Evolutionary conservation across 768 basidiomycete genomes (phyloP), one percentile per base, ranked within the genome.

Genomic region (Russula earlei): DNA sequence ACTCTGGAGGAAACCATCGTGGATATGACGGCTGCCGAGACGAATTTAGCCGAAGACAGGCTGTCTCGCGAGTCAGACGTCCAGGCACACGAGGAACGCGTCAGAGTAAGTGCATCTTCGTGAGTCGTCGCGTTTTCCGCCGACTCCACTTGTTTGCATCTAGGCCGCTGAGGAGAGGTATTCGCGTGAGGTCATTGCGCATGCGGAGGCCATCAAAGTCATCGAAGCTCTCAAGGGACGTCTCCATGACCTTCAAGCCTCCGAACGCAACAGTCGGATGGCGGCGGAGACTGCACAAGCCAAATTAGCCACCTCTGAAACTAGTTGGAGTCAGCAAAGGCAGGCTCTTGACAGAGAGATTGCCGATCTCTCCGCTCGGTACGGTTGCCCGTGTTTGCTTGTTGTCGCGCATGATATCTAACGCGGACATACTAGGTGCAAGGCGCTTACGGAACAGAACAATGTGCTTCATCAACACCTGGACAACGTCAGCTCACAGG

Each of bases 141-240:
- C 48, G 17, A 56, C n/a, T 53, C 2, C 66, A 4, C 2, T 50
- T 19, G 6, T 19, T 31, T 19, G 9, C 9, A 59, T 83, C 79
- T 47, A 61, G 59, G 77, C 82, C 61, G 88, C 88, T 5, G 88
- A 93, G 65, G 85, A 87, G 49, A 80, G 84, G 52, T 92, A 92
- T 62, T 78, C 83, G 5, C 77, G 82, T 49, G 91, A 91, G 65
- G 79, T 93, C n/a, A 71, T 93, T 31, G 74, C 87, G 0, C 91
- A 94, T 67, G 91, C 91, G 0, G 90, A 91, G 20, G 78, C 86
- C 0, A 85, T 93, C 75, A 90, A 90, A 70, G 59, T 73, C 12
- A 76, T 89, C 11, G 80, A 84, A 11, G 71, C 64, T 10, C 71
- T 91, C 59, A 86, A 83, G 66, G 74, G 80, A 48, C 80, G 89